A percentile compares a stretch with the other conserved stretches of the same genome.
These are phyloP conservation scores for Phlebiopsis flavidoalba DNA, from an alignment of 768 basidiomycete species.

Conservation along the genomic window DNA sequence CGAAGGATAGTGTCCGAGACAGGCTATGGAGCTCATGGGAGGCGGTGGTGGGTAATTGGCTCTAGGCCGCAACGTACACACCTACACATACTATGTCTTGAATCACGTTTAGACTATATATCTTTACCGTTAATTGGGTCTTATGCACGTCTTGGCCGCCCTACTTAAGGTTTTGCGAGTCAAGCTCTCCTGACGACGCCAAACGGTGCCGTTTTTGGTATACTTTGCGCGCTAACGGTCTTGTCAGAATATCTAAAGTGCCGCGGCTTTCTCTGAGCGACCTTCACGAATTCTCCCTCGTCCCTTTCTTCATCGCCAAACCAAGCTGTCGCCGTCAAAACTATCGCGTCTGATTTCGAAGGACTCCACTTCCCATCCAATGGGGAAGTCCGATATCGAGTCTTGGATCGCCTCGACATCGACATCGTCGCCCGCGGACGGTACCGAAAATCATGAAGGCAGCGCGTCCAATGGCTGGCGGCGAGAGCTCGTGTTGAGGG, in stretches of 20 bases:
- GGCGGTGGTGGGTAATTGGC: constrained; percentile 1
- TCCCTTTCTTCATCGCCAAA: neutral
- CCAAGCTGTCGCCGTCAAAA: constrained; percentile 8
- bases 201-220: no score
- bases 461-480: constrained; percentile 37
- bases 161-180: no score
- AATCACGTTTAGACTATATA: neutral
- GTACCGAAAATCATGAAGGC: constrained; percentile 9
- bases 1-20: constrained; percentile 10
- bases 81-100: neutral
- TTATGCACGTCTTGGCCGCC: neutral
- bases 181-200: neutral
- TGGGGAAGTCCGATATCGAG: constrained; percentile 50
- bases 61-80: neutral
- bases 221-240: neutral
- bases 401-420: constrained; percentile 57
- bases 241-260: neutral
- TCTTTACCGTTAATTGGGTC: neutral
- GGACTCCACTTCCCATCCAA: constrained; percentile 12
- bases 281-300: neutral
- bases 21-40: constrained; percentile 18
- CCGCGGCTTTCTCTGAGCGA: neutral
- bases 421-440: constrained; percentile 7
- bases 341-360: constrained; percentile 6
- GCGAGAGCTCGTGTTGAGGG: constrained; percentile 43